Base-by-base conservation (phyloP, 345 rosid species). In the Arabidopsis arenosa region DNA sequence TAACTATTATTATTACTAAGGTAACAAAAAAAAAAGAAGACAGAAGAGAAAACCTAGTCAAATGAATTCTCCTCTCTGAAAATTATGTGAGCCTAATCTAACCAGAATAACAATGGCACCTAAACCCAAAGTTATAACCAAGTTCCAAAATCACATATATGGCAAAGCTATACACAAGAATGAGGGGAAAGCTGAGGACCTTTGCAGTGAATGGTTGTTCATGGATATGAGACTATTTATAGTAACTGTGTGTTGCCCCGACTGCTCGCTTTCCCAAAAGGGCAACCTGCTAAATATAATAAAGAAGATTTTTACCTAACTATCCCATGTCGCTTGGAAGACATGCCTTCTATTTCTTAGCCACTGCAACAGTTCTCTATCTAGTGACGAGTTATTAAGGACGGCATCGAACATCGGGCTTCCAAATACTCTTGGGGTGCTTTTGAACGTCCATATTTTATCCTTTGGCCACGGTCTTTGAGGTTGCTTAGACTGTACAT, bases 381-480 rank as follows among this genome's bases (percentile, higher is more conserved):
- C 97, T 59, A 93, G 57, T 13, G 83, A 45, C 30, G 86, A 40
- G 63, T 80, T 82, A 48, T 75, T 83, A 51, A 93, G 55, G n/a
- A 86, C 87, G 0, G 93, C 82, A 62, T 95, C 98, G 2, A 95
- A 84, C 99, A 92, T 95, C 9, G 99, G 99, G 84, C 98, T 93
- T 54, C 98, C 99, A 32, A 86, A 76, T 35, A 92, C 81, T 72
- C 83, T 80, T 0, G 87, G 89, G 13, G 65, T 23, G 49, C 72
- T 77, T 80, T 87, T 90, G 77, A 93, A 95, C 18, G 89, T 82
- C 99, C 99, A 95, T 79, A 92, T 92, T 68, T 86, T 89, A 72
- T 95, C 97, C 85, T 86, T 89, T 5, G 98, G 96, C 99, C 99
- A 95, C 2, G 96, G 85, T 83, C 81, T 89, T 80, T 95, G 98